These are phyloP conservation scores for Mollisiaceae sp. DNA, from an alignment of 2,329 filamentous ascomycete species.

Conservation along the genomic window DNA sequence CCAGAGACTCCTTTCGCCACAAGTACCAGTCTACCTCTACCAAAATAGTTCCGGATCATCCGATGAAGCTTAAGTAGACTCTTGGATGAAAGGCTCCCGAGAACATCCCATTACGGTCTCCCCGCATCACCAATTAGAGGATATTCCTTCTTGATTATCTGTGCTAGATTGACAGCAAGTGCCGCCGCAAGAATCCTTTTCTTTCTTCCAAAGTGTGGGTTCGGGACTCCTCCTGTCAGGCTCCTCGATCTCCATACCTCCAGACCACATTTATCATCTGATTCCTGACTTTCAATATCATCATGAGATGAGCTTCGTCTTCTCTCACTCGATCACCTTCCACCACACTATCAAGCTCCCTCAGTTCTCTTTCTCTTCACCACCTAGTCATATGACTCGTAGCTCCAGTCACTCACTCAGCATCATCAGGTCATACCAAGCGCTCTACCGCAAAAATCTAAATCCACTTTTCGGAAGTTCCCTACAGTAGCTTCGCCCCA, in stretches of 20 bases:
- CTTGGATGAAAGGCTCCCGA: neutral
- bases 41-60: neutral
- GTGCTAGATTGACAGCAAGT: no score
- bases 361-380: neutral
- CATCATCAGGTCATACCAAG: neutral
- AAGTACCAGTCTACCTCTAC: neutral
- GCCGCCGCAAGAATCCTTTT: no score
- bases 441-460: no score
- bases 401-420: neutral
- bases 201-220: neutral
- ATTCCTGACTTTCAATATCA: neutral
- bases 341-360: neutral
- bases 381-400: neutral
- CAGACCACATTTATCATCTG: neutral
- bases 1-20: neutral
- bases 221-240: neutral
- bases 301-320: neutral
- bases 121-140: neutral
- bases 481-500: neutral
- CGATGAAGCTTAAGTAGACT: neutral
- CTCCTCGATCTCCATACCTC: neutral
- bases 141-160: neutral
- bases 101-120: neutral
- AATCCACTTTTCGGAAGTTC: neutral
- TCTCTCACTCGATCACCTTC: neutral